Percentiles rank a stretch among this genome's conserved stretches.
These are phyloP conservation scores for Xerocomus amazonicus DNA, from an alignment of 1,284 basidiomycete species.

Conservation along the genomic window DNA sequence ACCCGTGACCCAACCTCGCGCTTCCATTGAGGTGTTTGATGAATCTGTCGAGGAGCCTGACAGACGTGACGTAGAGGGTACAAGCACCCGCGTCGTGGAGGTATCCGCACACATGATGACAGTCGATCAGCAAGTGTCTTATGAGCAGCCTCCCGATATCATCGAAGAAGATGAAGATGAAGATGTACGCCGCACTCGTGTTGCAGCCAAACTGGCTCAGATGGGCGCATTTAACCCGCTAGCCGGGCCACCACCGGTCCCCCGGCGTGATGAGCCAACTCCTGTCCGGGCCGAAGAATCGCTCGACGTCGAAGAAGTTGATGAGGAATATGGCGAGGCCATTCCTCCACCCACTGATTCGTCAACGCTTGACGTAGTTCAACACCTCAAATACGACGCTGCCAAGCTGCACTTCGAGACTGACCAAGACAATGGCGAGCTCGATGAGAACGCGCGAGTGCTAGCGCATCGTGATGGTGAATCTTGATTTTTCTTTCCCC, in stretches of 20 bases:
- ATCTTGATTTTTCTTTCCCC: constrained; percentile 40
- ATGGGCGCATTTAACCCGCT: constrained; percentile 67
- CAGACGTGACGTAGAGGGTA: constrained; percentile 14
- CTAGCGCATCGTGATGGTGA: constrained; percentile 47
- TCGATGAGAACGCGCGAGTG: constrained; percentile 21
- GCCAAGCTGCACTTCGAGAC: constrained; percentile 7
- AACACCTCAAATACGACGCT: constrained; percentile 5
- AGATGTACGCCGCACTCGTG: constrained; percentile 48
- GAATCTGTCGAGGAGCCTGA: constrained; percentile 8
- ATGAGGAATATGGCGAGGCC: constrained; percentile 18
- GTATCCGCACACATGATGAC: constrained; percentile 3
- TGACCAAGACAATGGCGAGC: constrained; percentile 19
- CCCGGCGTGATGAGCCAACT: constrained; percentile 26
- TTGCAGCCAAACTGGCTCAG: constrained; percentile 60
- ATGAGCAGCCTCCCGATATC: constrained; percentile 17
- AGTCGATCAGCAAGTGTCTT: constrained; percentile 18
- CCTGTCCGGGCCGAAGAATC: constrained; percentile 1
- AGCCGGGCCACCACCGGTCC: constrained; percentile 36
- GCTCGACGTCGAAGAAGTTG: constrained; percentile 20
- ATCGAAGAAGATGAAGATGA: constrained; percentile 49
- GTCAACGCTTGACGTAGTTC: constrained; percentile 7
- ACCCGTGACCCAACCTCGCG: not conserved
- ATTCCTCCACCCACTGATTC: constrained; percentile 13
- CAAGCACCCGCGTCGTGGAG: constrained; percentile 1
- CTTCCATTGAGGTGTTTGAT: constrained; percentile 2